phyloP scores from a whole-genome alignment of 169 alveolate species.

The Neospora caninum region DNA sequence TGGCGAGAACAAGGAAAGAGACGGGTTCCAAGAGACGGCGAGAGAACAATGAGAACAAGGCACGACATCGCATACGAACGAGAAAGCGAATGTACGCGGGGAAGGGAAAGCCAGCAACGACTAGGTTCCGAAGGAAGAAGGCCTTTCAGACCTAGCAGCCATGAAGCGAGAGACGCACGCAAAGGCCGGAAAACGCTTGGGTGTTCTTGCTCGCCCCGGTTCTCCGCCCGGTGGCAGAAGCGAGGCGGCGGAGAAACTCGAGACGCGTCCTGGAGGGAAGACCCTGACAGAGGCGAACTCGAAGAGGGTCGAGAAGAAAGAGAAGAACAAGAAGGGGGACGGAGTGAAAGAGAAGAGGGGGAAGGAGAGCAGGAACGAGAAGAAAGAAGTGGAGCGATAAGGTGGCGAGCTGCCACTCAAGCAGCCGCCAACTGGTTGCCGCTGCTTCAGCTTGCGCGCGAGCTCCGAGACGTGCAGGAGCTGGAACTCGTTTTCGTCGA shows the following conservation, averaged over 20 bases:
- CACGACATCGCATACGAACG: too few species aligned
- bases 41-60: too few species aligned
- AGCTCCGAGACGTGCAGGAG: not conserved
- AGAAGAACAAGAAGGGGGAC: not conserved
- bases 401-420: not conserved
- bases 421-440: constrained; percentile 25
- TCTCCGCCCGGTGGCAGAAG: too few species aligned
- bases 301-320: not conserved
- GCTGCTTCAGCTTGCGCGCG: constrained; percentile 26
- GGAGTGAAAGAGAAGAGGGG: not conserved
- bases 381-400: not conserved
- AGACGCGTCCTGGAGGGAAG: not conserved
- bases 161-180: too few species aligned
- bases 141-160: too few species aligned
- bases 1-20: too few species aligned
- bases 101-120: too few species aligned
- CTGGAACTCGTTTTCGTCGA: constrained; percentile 19
- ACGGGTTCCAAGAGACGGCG: too few species aligned
- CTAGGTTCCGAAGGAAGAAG: not conserved
- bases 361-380: not conserved
- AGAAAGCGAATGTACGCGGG: too few species aligned
- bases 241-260: too few species aligned
- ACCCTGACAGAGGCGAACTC: not conserved
- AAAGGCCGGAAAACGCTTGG: too few species aligned
- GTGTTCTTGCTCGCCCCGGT: too few species aligned